Evolutionary conservation across 2,329 filamentous ascomycete genomes (phyloP).

Genomic region (Phyllosticta ampelicida): DNA sequence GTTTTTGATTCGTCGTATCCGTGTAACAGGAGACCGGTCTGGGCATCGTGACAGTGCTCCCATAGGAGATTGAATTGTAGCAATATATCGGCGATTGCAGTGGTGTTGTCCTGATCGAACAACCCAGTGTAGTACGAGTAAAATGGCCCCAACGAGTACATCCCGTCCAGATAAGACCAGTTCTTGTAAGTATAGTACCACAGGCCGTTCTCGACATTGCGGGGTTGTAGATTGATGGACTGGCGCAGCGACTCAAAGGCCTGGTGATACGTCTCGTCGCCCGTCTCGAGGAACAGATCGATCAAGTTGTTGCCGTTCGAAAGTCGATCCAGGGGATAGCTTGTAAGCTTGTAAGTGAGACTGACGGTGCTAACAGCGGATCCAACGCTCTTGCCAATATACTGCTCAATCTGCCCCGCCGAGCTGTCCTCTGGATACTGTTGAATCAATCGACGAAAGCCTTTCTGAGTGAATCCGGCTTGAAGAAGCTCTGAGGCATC

Average conservation of each 20-base stretch:
- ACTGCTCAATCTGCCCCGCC: slow-evolving; percentile 34
- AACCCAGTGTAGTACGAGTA: slow-evolving; percentile 29
- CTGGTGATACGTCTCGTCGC: slow-evolving; percentile 38
- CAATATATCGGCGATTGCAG: slow-evolving; percentile 30
- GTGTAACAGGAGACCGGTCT: slow-evolving; percentile 23
- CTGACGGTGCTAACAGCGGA: slow-evolving; percentile 39
- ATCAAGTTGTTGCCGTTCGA: slow-evolving; percentile 44
- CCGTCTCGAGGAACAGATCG: slow-evolving; percentile 35
- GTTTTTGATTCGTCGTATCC: slow-evolving; percentile 26
- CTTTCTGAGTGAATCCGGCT: slow-evolving; percentile 33
- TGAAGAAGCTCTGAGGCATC: slow-evolving; percentile 20
- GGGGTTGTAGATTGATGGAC: slow-evolving; percentile 40
- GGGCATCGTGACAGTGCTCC: slow-evolving; percentile 23
- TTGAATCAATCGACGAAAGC: slow-evolving; percentile 38
- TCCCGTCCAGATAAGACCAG: slow-evolving; percentile 42
- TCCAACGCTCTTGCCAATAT: slow-evolving; percentile 38
- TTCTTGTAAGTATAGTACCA: slow-evolving; percentile 32
- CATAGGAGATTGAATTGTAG: slow-evolving; percentile 27
- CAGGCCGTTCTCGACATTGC: slow-evolving; percentile 42
- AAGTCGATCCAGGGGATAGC: slow-evolving; percentile 32
- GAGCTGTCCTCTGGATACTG: slow-evolving; percentile 35
- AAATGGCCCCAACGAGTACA: slow-evolving; percentile 31
- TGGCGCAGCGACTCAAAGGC: slow-evolving; percentile 38
- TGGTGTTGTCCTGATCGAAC: slow-evolving; percentile 27
- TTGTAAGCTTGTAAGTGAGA: background rate